phyloP scores from a whole-genome alignment of 768 basidiomycete species.

The Naganishia randhawae region DNA sequence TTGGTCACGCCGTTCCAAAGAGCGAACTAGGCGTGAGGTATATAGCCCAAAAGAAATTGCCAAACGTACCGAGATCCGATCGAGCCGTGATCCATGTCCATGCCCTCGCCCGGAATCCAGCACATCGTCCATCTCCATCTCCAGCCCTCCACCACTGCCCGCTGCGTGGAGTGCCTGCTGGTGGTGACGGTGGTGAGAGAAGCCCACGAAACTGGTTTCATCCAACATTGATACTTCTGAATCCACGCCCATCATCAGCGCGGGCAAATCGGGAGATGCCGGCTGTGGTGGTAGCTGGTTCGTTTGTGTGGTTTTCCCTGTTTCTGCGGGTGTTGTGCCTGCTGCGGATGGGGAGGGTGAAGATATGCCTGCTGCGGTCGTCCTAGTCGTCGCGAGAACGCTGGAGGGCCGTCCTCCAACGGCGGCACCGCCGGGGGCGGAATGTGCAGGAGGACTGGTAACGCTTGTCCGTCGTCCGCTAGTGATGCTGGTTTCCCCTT shows the following conservation, averaged over 20 bases:
- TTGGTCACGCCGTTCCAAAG: no score
- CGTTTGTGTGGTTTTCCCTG: no score
- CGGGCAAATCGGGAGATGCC: background rate
- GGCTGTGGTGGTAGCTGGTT: background rate
- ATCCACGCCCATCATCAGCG: constrained; percentile 2
- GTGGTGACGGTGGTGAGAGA: background rate
- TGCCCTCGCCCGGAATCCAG: background rate
- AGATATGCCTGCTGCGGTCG: no score
- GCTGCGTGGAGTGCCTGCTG: background rate
- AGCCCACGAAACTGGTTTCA: constrained; percentile 15
- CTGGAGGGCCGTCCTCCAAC: no score
- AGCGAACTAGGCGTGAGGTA: no score
- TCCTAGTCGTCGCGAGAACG: no score
- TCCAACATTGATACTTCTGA: constrained; percentile 11
- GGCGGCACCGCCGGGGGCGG: no score
- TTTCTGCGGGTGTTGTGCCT: no score
- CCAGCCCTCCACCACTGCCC: background rate
- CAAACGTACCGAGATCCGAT: constrained; percentile 11
- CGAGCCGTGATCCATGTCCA: constrained; percentile 9
- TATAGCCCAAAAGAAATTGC: background rate
- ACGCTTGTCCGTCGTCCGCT: no score
- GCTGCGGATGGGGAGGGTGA: no score
- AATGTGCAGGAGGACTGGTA: no score
- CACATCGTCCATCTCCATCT: background rate
- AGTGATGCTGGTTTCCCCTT: background rate